Evolutionary conservation across 2,329 filamentous ascomycete genomes (phyloP).

Genomic region (Fusarium sp.): DNA sequence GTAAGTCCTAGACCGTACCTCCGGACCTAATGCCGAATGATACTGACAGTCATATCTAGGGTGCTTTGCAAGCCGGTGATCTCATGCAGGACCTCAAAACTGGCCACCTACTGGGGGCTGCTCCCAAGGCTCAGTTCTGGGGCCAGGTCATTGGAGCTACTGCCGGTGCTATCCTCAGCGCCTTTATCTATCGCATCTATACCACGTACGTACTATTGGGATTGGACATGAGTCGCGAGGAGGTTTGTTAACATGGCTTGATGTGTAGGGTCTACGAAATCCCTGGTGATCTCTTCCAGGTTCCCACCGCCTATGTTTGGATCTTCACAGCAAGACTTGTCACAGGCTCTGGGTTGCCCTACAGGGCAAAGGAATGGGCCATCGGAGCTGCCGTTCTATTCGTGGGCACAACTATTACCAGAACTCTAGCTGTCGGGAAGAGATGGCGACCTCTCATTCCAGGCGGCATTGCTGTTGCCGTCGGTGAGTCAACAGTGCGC

Average conservation of each 20-base stretch:
- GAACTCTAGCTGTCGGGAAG: slow-evolving; percentile 68
- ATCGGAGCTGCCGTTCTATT: slow-evolving; percentile 81
- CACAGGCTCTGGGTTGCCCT: slow-evolving; percentile 87
- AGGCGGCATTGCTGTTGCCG: slow-evolving; percentile 94
- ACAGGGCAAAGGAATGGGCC: slow-evolving; percentile 85
- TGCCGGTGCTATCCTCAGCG: slow-evolving; percentile 86
- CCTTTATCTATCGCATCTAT: slow-evolving; percentile 90
- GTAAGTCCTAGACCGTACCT: slow-evolving; percentile 41
- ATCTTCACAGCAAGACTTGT: slow-evolving; percentile 95
- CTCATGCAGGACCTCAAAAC: slow-evolving; percentile 98
- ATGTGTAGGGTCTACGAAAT: slow-evolving; percentile 81
- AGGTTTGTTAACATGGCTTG: slow-evolving; percentile 11
- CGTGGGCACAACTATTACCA: slow-evolving; percentile 74
- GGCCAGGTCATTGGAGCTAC: slow-evolving; percentile 93
- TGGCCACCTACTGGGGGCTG: slow-evolving; percentile 90
- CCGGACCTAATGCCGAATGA: not conserved
- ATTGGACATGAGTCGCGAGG: not conserved
- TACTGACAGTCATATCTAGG: slow-evolving; percentile 46
- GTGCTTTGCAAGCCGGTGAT: slow-evolving; percentile 94
- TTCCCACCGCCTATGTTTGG: slow-evolving; percentile 96
- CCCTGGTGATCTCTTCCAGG: slow-evolving; percentile 89
- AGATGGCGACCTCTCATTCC: slow-evolving; percentile 83
- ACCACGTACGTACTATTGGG: slow-evolving; percentile 61
- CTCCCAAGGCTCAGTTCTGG: slow-evolving; percentile 95
- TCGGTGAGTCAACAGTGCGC: slow-evolving; percentile 65